phyloP scores from a whole-genome alignment of 176 grass and related monocot genomes.

The Elymus sibiricus region DNA sequence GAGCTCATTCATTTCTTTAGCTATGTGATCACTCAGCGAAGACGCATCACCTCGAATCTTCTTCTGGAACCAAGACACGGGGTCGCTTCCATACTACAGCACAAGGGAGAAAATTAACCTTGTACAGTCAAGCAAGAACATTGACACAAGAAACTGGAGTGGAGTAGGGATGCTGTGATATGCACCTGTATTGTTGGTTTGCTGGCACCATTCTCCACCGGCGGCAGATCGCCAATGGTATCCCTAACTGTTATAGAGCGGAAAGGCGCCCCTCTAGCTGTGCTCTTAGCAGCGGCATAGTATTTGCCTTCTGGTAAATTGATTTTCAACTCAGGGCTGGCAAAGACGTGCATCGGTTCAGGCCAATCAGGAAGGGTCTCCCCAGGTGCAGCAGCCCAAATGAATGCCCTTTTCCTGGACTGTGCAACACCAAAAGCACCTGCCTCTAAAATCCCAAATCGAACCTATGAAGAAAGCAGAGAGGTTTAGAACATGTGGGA shows the following conservation, averaged over 20 bases:
- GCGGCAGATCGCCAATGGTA: constrained; percentile 58
- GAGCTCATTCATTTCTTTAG: constrained; percentile 87
- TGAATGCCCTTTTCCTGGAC: constrained; percentile 81
- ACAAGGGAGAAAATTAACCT: constrained; percentile 9
- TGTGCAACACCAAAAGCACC: constrained; percentile 70
- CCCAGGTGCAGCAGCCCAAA: constrained; percentile 58
- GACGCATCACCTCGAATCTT: constrained; percentile 36
- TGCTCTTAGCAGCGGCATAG: constrained; percentile 51
- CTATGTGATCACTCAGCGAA: constrained; percentile 57
- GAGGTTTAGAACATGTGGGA: neutral
- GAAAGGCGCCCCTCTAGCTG: constrained; percentile 58
- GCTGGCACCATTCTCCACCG: constrained; percentile 54
- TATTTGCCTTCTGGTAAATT: constrained; percentile 36
- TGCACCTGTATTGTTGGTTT: constrained; percentile 48
- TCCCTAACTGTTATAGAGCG: constrained; percentile 60
- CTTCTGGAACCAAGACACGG: constrained; percentile 75
- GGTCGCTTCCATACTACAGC: constrained; percentile 46
- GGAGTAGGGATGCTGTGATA: neutral
- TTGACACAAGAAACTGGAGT: neutral
- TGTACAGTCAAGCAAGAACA: neutral
- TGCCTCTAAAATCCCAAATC: constrained; percentile 83
- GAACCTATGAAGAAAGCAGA: constrained; percentile 47
- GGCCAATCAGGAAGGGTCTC: constrained; percentile 65
- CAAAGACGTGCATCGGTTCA: constrained; percentile 73
- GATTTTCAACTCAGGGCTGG: constrained; percentile 61